Percentiles rank a stretch among this genome's conserved stretches.
These are phyloP conservation scores for Salix viminalis DNA, from an alignment of 345 rosid genomes.

Conservation along the genomic window DNA sequence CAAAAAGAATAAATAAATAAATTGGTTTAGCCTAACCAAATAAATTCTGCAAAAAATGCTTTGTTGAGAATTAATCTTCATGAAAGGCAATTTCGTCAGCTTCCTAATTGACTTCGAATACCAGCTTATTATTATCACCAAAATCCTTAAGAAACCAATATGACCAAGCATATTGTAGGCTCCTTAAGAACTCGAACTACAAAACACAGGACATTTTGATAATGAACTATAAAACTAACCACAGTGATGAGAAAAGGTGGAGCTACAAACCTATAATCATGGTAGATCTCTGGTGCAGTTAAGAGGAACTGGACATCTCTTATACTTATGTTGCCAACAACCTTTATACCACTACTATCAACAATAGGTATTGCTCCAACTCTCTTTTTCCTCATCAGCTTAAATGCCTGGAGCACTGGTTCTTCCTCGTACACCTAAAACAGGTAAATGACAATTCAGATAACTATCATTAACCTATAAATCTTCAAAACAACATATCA, in stretches of 20 bases:
- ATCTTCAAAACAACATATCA: background rate
- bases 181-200: background rate
- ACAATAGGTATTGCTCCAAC: constrained; percentile 83
- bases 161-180: background rate
- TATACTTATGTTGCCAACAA: constrained; percentile 85
- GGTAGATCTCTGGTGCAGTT: constrained; percentile 91
- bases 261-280: constrained; percentile 58
- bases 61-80: background rate
- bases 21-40: background rate
- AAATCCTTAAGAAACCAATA: background rate
- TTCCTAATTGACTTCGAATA: background rate
- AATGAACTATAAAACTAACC: background rate
- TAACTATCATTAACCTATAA: background rate
- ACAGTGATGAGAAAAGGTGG: constrained; percentile 1
- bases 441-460: background rate
- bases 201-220: background rate
- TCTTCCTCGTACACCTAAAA: constrained; percentile 77
- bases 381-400: constrained; percentile 75
- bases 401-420: constrained; percentile 97
- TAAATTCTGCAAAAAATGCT: background rate
- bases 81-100: background rate
- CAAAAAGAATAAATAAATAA: background rate
- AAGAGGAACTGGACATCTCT: constrained; percentile 87
- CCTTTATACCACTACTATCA: constrained; percentile 49
- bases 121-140: background rate